Base-by-base conservation (phyloP, 495 filamentous ascomycete genomes). In the Podospora tetraspora region DNA sequence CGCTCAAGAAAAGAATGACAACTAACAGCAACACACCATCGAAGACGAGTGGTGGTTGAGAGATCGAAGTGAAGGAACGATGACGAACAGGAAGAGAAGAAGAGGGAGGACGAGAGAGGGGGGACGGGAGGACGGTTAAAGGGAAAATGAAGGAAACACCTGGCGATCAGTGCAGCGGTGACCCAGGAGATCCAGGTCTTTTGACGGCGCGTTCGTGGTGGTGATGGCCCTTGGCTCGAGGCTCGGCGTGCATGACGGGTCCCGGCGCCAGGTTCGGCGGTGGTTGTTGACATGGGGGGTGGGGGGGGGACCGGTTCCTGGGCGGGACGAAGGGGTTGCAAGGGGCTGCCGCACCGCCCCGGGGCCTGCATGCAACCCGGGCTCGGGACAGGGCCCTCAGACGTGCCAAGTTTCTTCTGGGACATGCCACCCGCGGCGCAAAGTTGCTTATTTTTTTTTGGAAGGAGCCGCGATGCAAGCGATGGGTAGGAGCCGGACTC, bases 1-100 rank as follows among this genome's bases (percentile, higher is more conserved):
- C 60, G 32, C 27, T 52, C 23, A 64, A 68, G 61, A 69, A 69
- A 69, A 64, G 67, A 69, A 69, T 69, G 67, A 69, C 67, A 69
- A 69, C 65, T 61, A 66, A 66, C 65, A 66, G 25, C 67, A 69
- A 60, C 30, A 63, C 37, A 21, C 58, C 43, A 52, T 29, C 32
- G 34, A 37, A 30, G 32, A 64, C 30, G 25, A 29, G 43, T 52
- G 43, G 43, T 52, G 43, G 43, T 52, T 52, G 43, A 57, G 43
- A 57, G 21, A 52, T 23, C 56, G 22, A 52, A n/a, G 19, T 58
- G 43, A 37, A 52, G 30, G 57, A 52, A 64, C 29, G 67, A 32
- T 27, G 67, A 62, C 57, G 56, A 57, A 57, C 34, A n/a, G 27
- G 32, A 56, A 58, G 34, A 11, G 58, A 67, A 27, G 66, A 37